These are phyloP conservation scores for Abrus precatorius DNA, from an alignment of 306 rosid genomes.

Conservation along the genomic window DNA sequence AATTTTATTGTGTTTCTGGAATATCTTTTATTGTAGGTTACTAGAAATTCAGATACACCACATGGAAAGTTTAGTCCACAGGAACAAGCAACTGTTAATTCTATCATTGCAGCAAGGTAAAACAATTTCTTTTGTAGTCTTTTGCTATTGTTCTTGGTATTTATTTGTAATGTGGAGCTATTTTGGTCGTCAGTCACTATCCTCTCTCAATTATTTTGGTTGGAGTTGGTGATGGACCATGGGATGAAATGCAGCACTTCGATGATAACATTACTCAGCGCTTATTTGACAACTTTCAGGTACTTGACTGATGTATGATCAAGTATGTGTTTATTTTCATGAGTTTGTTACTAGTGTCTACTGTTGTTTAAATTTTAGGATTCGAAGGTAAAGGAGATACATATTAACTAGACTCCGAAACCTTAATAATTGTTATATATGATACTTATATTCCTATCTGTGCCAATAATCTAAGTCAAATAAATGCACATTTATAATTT, in stretches of 20 bases:
- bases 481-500: background rate
- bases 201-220: conserved; percentile 89
- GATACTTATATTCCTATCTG: background rate
- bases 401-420: conserved; percentile 10
- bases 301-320: conserved; percentile 43
- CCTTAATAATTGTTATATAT: background rate
- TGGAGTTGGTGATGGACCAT: conserved; percentile 97
- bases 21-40: conserved; percentile 59
- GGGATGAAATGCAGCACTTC: conserved; percentile 82
- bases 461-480: conserved; percentile 1
- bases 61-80: conserved; percentile 73
- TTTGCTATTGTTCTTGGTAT: conserved; percentile 28
- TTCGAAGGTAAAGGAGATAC: background rate
- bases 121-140: conserved; percentile 30
- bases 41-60: conserved; percentile 70
- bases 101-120: conserved; percentile 87
- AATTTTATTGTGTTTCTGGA: conserved; percentile 39
- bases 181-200: conserved; percentile 60
- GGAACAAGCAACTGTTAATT: conserved; percentile 74
- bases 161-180: conserved; percentile 42
- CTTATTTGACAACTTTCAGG: conserved; percentile 91
- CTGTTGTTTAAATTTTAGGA: background rate
- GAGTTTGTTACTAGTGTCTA: background rate
- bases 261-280: conserved; percentile 85
- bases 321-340: background rate